A percentile compares a stretch with the other conserved stretches of the same genome.
phyloP scores from a whole-genome alignment of 108 stramenopile species.

The Skeletonema marinoi region DNA sequence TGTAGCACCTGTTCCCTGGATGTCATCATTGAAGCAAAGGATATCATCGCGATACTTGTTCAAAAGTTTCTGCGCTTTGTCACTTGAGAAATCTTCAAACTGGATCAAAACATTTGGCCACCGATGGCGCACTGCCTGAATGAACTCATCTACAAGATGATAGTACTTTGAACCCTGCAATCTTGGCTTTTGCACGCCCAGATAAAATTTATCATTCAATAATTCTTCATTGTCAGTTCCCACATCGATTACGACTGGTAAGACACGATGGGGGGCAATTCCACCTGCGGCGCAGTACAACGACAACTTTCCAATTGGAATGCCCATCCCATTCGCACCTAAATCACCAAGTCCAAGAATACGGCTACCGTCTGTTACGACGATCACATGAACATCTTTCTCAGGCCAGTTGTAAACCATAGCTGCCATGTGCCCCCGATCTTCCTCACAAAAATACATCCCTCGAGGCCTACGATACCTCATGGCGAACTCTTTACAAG shows the following conservation, averaged over 20 bases:
- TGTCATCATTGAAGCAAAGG: constrained; percentile 99
- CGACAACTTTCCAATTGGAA: constrained; percentile 92
- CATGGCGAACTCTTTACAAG: constrained; percentile 86
- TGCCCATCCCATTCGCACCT: constrained; percentile 97
- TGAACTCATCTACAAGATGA: constrained; percentile 96
- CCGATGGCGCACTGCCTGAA: constrained; percentile 91
- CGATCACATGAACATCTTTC: constrained; percentile 93
- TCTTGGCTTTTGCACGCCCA: constrained; percentile 87
- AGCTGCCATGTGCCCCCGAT: constrained; percentile 91
- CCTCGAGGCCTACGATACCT: constrained; percentile 89
- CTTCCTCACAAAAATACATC: constrained; percentile 94
- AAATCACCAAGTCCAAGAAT: constrained; percentile 98
- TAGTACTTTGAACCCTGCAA: constrained; percentile 81
- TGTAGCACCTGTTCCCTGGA: constrained; percentile 96
- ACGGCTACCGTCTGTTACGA: constrained; percentile 96
- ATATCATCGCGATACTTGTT: constrained; percentile 89
- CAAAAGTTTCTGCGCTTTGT: constrained; percentile 87
- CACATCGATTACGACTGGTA: constrained; percentile 95
- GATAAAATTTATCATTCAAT: constrained; percentile 89
- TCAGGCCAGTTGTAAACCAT: constrained; percentile 96
- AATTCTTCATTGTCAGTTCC: constrained; percentile 97
- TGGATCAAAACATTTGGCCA: constrained; percentile 93
- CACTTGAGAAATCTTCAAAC: constrained; percentile 97
- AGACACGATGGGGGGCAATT: constrained; percentile 93
- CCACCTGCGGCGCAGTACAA: constrained; percentile 99